Evolutionary conservation across 352 stramenopile species (phyloP), one percentile per base, ranked within the genome.

Genomic region (Thalassiosira pacifica): DNA sequence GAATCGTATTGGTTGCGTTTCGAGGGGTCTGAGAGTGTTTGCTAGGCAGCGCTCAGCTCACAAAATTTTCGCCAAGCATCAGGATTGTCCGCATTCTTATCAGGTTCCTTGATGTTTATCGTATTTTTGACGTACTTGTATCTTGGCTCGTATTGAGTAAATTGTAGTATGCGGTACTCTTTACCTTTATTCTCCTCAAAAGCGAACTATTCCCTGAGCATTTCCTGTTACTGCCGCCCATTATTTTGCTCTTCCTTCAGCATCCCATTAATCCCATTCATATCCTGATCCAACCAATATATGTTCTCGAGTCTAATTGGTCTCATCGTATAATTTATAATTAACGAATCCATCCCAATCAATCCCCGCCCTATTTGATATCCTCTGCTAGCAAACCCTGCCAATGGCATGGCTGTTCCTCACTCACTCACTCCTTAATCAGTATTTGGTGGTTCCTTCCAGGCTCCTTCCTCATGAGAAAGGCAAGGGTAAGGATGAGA

Each of bases 11-110:
- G 52, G 66, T 67, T 74, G 26, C 90, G 63, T 48, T 79, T 77
- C 16, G 66, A 11, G 26, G 88, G 76, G 71, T 93, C 80, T 31
- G 75, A 91, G n/a, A 95, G 80, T 32, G 92, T 87, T 68, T 94
- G 91, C 64, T 95, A 95, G 4, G 92, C 92, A 19, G 90, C 83
- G 42, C 90, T 90, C 32, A 95, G 67, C 37, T 88, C 76, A 53
- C 93, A 88, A 73, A 95, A 95, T 52, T 75, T 82, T 6, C 27
- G n/a, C 11, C 72, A 53, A 16, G 79, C 79, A 29, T 57, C 52
- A 48, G 31, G 37, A 77, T 77, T 53, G 37, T 82, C 55, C n/a
- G 75, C 52, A 27, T 71, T 70, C 64, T 83, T 52, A 59, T 78
- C 48, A 0, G 66, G 59, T 40, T 74, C 72, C 60, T 83, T 78